Conservation (phyloP, 148 eudicot genomes). For the Dysphania ambrosioides region DNA sequence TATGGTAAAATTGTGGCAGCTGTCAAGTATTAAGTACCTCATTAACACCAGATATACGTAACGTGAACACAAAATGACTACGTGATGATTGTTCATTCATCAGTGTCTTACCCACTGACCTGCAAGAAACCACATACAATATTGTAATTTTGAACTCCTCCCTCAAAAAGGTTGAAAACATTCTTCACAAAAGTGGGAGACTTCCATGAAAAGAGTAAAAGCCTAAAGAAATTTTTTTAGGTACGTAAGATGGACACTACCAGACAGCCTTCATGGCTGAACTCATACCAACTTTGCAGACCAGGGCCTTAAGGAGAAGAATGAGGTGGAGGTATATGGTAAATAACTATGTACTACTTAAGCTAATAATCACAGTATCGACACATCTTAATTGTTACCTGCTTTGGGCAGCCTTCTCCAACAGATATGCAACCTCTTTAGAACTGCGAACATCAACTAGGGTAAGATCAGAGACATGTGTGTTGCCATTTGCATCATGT, state of each 20-base stretch:
- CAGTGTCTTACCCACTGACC: slow-evolving; percentile 92
- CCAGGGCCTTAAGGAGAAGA: neutral
- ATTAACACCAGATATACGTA: slow-evolving; percentile 82
- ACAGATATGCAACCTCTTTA: slow-evolving; percentile 79
- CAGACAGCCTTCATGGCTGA: no score
- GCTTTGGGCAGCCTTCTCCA: slow-evolving; percentile 94
- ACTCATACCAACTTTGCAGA: no score
- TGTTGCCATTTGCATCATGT: slow-evolving; percentile 88
- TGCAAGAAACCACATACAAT: slow-evolving; percentile 24
- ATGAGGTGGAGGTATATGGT: neutral
- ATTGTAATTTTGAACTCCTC: neutral
- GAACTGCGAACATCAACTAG: slow-evolving; percentile 81
- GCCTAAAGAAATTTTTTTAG: neutral
- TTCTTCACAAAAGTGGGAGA: neutral
- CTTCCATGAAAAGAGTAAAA: neutral
- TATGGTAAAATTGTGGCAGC: neutral
- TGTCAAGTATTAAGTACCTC: slow-evolving; percentile 48
- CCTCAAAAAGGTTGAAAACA: neutral
- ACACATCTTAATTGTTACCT: slow-evolving; percentile 44
- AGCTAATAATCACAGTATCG: neutral
- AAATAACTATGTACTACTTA: neutral
- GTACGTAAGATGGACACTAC: neutral
- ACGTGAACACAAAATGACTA: slow-evolving; percentile 93
- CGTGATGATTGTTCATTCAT: slow-evolving; percentile 98
- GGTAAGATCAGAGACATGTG: slow-evolving; percentile 88